phyloP scores from a whole-genome alignment of 2,329 filamentous ascomycete genomes.

The Exophiala dermatitidis region DNA sequence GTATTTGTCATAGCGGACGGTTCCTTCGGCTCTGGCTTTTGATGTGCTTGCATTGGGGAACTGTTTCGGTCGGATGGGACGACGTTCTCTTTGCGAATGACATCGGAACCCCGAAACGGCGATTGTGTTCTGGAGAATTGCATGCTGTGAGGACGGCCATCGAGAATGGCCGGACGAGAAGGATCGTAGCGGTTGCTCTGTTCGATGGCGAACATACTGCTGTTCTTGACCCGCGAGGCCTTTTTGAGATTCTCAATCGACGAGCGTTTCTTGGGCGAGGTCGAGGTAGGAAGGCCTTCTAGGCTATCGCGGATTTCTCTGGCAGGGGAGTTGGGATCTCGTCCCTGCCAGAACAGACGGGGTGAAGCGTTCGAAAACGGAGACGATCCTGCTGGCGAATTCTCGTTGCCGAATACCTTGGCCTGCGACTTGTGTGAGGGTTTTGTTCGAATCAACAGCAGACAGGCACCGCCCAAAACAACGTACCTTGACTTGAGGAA shows the following conservation, averaged over 20 bases:
- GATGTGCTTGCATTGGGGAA: slow-evolving; percentile 39
- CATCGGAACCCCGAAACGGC: slow-evolving; percentile 30
- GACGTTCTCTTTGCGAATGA: slow-evolving; percentile 47
- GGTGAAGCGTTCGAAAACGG: slow-evolving; percentile 62
- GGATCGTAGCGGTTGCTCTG: slow-evolving; percentile 91
- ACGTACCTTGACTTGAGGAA: slow-evolving; percentile 68
- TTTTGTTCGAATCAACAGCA: not conserved
- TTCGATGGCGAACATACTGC: slow-evolving; percentile 91
- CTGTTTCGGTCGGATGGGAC: slow-evolving; percentile 26
- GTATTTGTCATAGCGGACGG: slow-evolving; percentile 18
- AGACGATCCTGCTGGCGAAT: slow-evolving; percentile 79
- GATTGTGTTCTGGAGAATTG: slow-evolving; percentile 12
- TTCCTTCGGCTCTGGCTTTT: slow-evolving; percentile 27
- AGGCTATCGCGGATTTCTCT: slow-evolving; percentile 62
- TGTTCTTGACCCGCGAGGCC: slow-evolving; percentile 93
- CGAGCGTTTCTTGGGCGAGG: slow-evolving; percentile 70
- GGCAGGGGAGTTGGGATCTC: slow-evolving; percentile 60
- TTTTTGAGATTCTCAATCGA: slow-evolving; percentile 94
- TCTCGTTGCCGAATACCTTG: slow-evolving; percentile 57
- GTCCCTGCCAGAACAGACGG: slow-evolving; percentile 81
- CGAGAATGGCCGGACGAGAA: slow-evolving; percentile 64
- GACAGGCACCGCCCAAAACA: slow-evolving; percentile 1
- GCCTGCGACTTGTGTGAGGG: slow-evolving; percentile 15
- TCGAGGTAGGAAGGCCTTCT: slow-evolving; percentile 55
- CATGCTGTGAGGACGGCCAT: slow-evolving; percentile 53